Percentiles rank a stretch among this genome's conserved stretches.
Conservation (phyloP, 1,139 yeast species). For the Candida neerlandica region DNA sequence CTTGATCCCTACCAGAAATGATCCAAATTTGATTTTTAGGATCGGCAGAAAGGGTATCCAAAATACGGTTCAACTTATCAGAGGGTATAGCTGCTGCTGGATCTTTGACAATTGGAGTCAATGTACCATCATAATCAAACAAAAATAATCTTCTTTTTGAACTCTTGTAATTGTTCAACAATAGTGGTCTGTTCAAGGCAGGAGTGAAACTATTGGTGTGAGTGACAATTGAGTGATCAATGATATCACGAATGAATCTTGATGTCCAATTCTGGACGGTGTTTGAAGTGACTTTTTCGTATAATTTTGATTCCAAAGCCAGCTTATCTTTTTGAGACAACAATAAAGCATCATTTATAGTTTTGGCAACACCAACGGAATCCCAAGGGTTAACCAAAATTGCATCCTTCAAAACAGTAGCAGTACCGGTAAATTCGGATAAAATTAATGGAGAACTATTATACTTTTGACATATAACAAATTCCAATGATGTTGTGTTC, state of each 20-base stretch:
- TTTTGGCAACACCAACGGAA: slow-evolving; percentile 85
- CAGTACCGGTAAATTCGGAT: slow-evolving; percentile 93
- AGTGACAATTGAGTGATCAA: slow-evolving; percentile 50
- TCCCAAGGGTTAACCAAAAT: slow-evolving; percentile 96
- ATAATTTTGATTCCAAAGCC: slow-evolving; percentile 53
- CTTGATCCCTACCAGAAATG: slow-evolving; percentile 94
- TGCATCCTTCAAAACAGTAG: slow-evolving; percentile 77
- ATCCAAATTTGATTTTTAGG: slow-evolving; percentile 91
- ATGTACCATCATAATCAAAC: slow-evolving; percentile 96
- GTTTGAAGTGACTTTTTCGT: slow-evolving; percentile 64
- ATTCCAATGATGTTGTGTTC: slow-evolving; percentile 93
- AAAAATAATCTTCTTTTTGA: slow-evolving; percentile 76
- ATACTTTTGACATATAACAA: slow-evolving; percentile 81
- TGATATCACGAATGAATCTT: slow-evolving; percentile 56
- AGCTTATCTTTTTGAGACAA: slow-evolving; percentile 48
- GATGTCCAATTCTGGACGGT: slow-evolving; percentile 85
- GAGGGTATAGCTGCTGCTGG: slow-evolving; percentile 99
- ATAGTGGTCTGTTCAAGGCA: slow-evolving; percentile 71
- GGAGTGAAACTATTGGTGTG: slow-evolving; percentile 71
- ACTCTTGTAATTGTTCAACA: slow-evolving; percentile 58
- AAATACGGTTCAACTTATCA: slow-evolving; percentile 60
- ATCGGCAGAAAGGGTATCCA: slow-evolving; percentile 67
- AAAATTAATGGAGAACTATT: slow-evolving; percentile 75
- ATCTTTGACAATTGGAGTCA: slow-evolving; percentile 92
- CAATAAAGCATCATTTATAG: slow-evolving; percentile 68